phyloP scores from a whole-genome alignment of 2,329 filamentous ascomycete species.

The Mycosphaerelloides madeirae region DNA sequence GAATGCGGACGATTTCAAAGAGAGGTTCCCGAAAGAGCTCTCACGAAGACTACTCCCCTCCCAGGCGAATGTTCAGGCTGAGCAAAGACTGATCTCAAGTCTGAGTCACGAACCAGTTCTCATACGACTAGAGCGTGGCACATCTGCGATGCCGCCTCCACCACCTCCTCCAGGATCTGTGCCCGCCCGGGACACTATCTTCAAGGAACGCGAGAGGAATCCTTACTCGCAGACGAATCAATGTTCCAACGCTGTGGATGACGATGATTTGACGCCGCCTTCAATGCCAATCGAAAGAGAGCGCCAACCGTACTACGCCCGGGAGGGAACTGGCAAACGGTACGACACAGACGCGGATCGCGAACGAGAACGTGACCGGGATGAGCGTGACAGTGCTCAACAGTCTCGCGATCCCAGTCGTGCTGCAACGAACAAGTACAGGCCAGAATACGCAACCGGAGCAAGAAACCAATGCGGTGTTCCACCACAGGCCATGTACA shows the following conservation, averaged over 20 bases:
- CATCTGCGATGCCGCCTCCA: slow-evolving; percentile 31
- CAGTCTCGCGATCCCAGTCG: slow-evolving; percentile 14
- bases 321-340: slow-evolving; percentile 55
- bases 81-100: slow-evolving; percentile 55
- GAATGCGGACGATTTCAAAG: slow-evolving; percentile 59
- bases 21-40: slow-evolving; percentile 74
- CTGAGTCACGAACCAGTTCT: slow-evolving; percentile 37
- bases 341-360: slow-evolving; percentile 35
- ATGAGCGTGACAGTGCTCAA: slow-evolving; percentile 12
- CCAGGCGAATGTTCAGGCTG: slow-evolving; percentile 51
- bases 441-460: slow-evolving; percentile 8
- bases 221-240: slow-evolving; percentile 34
- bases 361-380: slow-evolving; percentile 11
- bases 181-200: slow-evolving; percentile 22
- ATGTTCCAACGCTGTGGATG: slow-evolving; percentile 29
- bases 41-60: slow-evolving; percentile 67
- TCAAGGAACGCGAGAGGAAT: slow-evolving; percentile 38
- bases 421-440: slow-evolving; percentile 11
- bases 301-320: slow-evolving; percentile 59
- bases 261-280: slow-evolving; percentile 38
- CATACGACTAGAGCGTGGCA: slow-evolving; percentile 40
- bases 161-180: slow-evolving; percentile 25
- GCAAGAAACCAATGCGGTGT: slow-evolving; percentile 12
- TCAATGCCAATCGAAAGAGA: slow-evolving; percentile 58
- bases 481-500: slow-evolving; percentile 15